phyloP scores from a whole-genome alignment of 2,329 filamentous ascomycete genomes.

The Cercospora sp. region DNA sequence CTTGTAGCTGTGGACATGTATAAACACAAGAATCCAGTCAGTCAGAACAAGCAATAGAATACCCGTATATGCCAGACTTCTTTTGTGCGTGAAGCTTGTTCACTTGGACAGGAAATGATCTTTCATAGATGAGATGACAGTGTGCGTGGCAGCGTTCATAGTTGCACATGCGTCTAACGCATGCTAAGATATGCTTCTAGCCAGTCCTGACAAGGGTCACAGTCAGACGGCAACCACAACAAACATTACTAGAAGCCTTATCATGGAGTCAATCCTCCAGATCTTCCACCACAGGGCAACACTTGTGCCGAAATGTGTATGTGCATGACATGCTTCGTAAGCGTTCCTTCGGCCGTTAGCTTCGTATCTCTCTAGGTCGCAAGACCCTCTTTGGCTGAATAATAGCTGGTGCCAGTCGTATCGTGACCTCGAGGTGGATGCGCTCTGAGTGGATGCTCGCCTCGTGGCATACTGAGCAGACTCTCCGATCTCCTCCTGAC shows the following conservation, averaged over 20 bases:
- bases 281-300: background rate
- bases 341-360: slow-evolving; percentile 11
- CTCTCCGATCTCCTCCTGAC: slow-evolving; percentile 2
- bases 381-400: slow-evolving; percentile 8
- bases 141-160: background rate
- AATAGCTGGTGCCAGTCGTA: slow-evolving; percentile 10
- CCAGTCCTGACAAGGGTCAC: background rate
- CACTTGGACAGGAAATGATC: background rate
- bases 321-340: background rate
- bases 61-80: background rate
- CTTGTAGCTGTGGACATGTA: background rate
- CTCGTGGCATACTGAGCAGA: slow-evolving; percentile 6
- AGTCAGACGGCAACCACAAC: background rate
- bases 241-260: background rate
- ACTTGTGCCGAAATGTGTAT: background rate
- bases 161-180: background rate
- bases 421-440: slow-evolving; percentile 15
- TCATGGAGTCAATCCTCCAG: background rate
- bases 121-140: background rate
- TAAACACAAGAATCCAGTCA: background rate
- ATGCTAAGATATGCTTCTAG: background rate
- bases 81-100: background rate
- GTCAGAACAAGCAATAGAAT: background rate
- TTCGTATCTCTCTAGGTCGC: background rate
- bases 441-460: slow-evolving; percentile 19